Evolutionary conservation across 768 basidiomycete genomes (phyloP).

Genomic region (Russula griseocarnosa): DNA sequence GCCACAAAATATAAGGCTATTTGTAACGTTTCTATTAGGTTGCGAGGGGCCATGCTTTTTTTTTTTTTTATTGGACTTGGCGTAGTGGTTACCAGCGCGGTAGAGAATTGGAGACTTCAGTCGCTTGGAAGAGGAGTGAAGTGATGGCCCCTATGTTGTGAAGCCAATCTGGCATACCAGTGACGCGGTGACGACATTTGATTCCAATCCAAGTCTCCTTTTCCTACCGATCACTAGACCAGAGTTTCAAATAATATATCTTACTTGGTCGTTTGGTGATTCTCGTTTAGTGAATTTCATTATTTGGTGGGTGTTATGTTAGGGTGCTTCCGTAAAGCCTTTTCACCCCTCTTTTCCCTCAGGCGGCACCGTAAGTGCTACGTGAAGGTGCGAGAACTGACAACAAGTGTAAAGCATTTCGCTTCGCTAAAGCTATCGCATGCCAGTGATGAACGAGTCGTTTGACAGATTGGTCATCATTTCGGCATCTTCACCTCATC

Average conservation of each 20-base stretch:
- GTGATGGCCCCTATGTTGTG: too few relatives aligned
- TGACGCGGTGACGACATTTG: neutral
- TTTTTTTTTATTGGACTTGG: neutral
- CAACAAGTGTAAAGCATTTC: too few relatives aligned
- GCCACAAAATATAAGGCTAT: slow-evolving; percentile 36
- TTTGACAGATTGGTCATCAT: neutral
- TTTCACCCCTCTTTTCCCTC: too few relatives aligned
- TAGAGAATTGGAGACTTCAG: too few relatives aligned
- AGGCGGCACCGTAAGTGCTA: neutral
- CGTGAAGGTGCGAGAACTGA: slow-evolving; percentile 1
- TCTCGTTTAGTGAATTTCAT: too few relatives aligned
- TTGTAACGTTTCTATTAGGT: too few relatives aligned
- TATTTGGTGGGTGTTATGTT: too few relatives aligned
- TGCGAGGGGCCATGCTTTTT: slow-evolving; percentile 17
- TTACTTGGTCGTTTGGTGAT: too few relatives aligned
- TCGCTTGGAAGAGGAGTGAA: too few relatives aligned
- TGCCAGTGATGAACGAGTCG: slow-evolving; percentile 4
- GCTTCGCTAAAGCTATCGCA: too few relatives aligned
- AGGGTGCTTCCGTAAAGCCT: too few relatives aligned
- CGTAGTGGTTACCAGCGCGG: neutral
- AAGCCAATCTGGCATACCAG: too few relatives aligned
- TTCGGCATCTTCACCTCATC: neutral
- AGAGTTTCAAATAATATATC: neutral
- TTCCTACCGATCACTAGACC: neutral
- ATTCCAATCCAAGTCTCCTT: neutral